phyloP scores from a whole-genome alignment of 108 stramenopile genomes.

The Cyclotella cryptica region DNA sequence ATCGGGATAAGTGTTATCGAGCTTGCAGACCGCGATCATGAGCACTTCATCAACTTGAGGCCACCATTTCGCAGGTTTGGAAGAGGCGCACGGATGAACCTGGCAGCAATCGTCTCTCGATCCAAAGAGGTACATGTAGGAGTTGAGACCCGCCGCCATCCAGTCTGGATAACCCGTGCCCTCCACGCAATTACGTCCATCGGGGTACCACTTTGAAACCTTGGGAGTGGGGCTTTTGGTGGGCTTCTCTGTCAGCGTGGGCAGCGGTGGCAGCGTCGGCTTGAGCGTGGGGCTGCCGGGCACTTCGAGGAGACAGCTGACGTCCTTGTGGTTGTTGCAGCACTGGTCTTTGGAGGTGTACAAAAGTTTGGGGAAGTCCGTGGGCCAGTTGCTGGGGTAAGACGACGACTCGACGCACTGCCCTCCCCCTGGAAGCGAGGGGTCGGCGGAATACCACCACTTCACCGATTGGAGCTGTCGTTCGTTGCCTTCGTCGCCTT shows the following conservation, averaged over 20 bases:
- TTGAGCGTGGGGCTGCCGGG: not conserved
- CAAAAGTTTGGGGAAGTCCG: conserved; percentile 9
- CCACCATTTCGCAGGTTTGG: not conserved
- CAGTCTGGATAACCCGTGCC: not conserved
- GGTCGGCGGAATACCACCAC: not conserved
- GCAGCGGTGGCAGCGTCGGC: not conserved
- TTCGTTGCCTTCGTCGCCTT: not conserved
- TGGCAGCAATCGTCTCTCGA: conserved; percentile 2
- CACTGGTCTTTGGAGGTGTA: conserved; percentile 2
- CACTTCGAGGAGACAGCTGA: not conserved
- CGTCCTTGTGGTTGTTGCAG: conserved; percentile 6
- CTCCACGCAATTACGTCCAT: not conserved
- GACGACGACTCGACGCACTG: not conserved
- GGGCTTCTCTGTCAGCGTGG: not conserved
- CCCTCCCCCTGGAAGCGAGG: conserved; percentile 4
- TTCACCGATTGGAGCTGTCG: not conserved
- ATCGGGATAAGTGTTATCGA: not conserved
- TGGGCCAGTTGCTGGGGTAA: not conserved
- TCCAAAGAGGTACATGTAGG: conserved; percentile 3
- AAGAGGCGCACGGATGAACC: not conserved
- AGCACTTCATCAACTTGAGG: not conserved
- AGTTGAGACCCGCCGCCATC: conserved; percentile 15
- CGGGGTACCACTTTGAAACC: not conserved
- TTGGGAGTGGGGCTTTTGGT: not conserved
- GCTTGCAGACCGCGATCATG: not conserved